Conservation (phyloP, 23 red algal genomes). For the Gracilaria gracilis region DNA sequence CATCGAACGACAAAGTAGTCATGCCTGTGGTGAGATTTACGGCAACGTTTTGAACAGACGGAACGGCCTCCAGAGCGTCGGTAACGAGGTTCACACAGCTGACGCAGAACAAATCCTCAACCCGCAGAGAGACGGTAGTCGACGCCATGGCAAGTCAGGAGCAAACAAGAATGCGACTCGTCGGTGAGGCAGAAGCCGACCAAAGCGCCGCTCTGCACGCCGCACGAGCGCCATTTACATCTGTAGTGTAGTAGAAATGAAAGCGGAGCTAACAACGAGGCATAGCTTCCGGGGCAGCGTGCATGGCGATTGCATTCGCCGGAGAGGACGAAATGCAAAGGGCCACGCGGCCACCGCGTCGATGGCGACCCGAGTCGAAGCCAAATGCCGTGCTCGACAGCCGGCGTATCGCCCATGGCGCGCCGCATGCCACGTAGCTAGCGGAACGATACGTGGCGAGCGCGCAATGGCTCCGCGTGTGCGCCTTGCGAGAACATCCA, state of each 20-base stretch:
- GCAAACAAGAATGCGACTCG: neutral
- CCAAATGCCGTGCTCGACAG: neutral
- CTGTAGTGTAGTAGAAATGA: neutral
- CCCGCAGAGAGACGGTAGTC: slow-evolving; percentile 24
- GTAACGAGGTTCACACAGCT: slow-evolving; percentile 37
- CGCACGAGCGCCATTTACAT: neutral
- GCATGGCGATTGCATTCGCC: neutral
- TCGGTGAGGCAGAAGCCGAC: neutral
- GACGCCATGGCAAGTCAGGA: neutral
- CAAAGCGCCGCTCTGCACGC: neutral
- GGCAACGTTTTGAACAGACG: neutral
- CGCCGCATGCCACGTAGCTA: neutral
- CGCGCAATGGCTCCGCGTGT: neutral
- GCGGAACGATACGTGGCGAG: neutral
- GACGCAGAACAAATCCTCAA: slow-evolving; percentile 37
- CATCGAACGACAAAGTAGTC: slow-evolving; percentile 33
- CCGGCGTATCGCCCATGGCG: too few species aligned
- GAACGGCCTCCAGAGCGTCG: slow-evolving; percentile 11
- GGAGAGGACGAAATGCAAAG: neutral
- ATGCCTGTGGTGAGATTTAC: slow-evolving; percentile 24
- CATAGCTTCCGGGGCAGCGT: neutral
- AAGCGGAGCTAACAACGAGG: neutral
- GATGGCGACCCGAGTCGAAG: neutral
- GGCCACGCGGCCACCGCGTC: neutral
- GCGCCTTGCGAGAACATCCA: neutral